Base-by-base conservation (phyloP, 192 early-diverging fungal species). In the Rhizoclosmatium globosum region DNA sequence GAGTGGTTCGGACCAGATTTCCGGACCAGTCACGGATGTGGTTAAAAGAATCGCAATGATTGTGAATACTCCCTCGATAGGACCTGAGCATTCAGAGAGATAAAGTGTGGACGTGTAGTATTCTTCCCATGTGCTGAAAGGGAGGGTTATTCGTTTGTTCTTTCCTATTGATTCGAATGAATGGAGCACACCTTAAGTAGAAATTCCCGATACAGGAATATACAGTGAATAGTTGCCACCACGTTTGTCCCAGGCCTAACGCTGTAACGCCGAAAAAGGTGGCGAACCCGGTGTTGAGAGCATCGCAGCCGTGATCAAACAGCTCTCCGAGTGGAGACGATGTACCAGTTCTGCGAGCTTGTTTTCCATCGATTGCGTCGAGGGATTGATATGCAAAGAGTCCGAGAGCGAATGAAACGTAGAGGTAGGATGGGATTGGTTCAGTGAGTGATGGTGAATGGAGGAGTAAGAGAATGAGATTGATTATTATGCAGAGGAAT, bases 311-410 rank as follows among this genome's bases (percentile, higher is more conserved):
- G 19, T 64, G 59, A 47, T 0, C 13, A 86, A 98, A 98, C 58
- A 98, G 85, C 88, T 98, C 96, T 45, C 96, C 96, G 66, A 98
- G 79, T 23, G 96, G 96, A 38, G 94, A 92, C 0, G 91, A 91
- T 9, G 94, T 89, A 57, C 93, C 93, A 23, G 95, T 97, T 57
- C 95, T 86, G 62, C 96, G 88, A 21, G 96, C 96, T 82, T 98
- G 96, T 83, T 97, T 97, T 31, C 96, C 96, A 78, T 98, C 96
- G 81, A 98, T 94, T 42, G 95, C 95, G 81, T 98, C 96, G 68
- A 96, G 87, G 23, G 93, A 94, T 79, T 93, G 94, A 82, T 98
- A 98, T 17, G 93, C 84, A 82, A 93, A 98, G n/a, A 98, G 81
- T 31, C 95, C 94, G 48, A 92, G 68, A 59, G 88, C 91, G 67